Evolutionary conservation across 306 rosid genomes (phyloP).

Genomic region (Neltuma alba): DNA sequence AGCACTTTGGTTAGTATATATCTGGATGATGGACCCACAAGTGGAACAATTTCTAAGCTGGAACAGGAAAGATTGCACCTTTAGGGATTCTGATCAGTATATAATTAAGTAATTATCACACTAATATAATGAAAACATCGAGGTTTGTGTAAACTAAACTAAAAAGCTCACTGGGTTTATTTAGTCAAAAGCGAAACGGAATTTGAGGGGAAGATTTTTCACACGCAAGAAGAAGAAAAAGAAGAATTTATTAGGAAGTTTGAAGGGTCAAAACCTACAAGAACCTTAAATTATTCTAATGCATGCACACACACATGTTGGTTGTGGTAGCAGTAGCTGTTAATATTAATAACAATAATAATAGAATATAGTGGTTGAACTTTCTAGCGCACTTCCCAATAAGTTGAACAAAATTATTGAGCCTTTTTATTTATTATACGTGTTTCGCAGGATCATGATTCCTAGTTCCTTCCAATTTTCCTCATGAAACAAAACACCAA

Average conservation of each 20-base stretch:
- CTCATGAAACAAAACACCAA: background rate
- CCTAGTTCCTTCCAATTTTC: background rate
- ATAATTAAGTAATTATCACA: background rate
- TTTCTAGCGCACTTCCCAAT: conserved; percentile 17
- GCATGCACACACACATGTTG: background rate
- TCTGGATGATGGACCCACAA: conserved; percentile 2
- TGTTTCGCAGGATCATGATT: background rate
- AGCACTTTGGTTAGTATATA: background rate
- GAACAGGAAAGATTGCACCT: background rate
- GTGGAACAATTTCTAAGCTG: background rate
- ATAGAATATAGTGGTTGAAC: background rate
- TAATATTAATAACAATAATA: too few relatives aligned
- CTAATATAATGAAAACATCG: background rate
- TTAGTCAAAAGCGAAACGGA: conserved; percentile 20
- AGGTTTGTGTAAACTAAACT: background rate
- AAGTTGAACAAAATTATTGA: background rate
- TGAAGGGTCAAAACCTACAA: conserved; percentile 6
- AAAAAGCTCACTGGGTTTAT: background rate
- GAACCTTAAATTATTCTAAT: background rate
- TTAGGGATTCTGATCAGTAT: background rate
- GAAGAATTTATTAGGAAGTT: background rate
- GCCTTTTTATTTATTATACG: background rate
- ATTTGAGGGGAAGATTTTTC: conserved; percentile 17
- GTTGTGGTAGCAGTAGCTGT: background rate
- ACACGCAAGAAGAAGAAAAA: background rate